Base-by-base conservation (phyloP, 31 red algal genomes). In the Endocladia muricata region DNA sequence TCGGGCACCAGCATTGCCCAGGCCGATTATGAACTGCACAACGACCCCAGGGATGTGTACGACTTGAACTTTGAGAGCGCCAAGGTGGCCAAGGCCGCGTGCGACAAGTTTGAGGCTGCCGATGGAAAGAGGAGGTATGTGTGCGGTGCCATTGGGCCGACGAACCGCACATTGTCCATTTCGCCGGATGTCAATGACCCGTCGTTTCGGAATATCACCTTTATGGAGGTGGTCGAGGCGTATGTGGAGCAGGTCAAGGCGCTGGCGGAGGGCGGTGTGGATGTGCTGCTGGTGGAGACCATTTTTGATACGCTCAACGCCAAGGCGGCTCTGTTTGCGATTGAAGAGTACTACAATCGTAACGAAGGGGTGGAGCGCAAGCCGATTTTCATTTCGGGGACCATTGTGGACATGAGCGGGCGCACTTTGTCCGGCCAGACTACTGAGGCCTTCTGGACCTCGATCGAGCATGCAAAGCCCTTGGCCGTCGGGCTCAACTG, bases 251-350 rank as follows among this genome's bases (percentile, higher is more conserved):
- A 96, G 36, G 72, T 96, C n/a, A 22, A 70, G 0, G 85, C 79
- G 11, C 76, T 96, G 5, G 83, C 62, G 1, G 86, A 89, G 52
- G 93, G 86, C 13, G 71, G 79, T 56, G 93, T 87, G 7, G 78
- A 96, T 42, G 78, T 96, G 4, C 74, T 96, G 6, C 80, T 96
- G 6, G 86, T 96, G 30, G 93, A 96, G 41, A 96, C 93, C 31
- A 90, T 96, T 72, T 96, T 96, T 47, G 93, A 96, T 52, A 96
- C 93, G n/a, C 86, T 96, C 33, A 96, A 96, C 41, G 93, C 93
- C n/a, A 90, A 90, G 44, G 93, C 93, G 6, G 93, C 93, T 22
- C 69, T 96, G 41, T 96, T 87, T 61, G 81, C 86, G 25, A 96
- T 96, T 41, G 81, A 96, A 21, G 64, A 89, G 60, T 96, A 71